These are phyloP conservation scores for Setomelanomma holmii DNA, from an alignment of 2,329 filamentous ascomycete genomes.

Conservation along the genomic window DNA sequence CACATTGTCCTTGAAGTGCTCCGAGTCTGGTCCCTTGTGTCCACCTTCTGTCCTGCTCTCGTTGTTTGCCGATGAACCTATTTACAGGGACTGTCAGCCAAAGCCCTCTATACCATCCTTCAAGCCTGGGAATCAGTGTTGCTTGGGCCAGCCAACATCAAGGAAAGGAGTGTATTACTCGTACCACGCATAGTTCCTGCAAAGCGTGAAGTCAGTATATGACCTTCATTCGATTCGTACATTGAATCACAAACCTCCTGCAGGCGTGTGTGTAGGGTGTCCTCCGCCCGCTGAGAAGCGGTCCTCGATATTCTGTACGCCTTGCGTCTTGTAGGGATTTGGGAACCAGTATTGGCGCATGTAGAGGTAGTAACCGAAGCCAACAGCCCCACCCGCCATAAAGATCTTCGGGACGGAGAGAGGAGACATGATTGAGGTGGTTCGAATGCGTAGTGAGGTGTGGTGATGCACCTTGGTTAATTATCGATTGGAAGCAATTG, in stretches of 20 bases:
- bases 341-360: slow-evolving; percentile 49
- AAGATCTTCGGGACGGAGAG: slow-evolving; percentile 47
- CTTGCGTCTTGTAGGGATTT: slow-evolving; percentile 47
- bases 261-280: slow-evolving; percentile 41
- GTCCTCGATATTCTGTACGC: slow-evolving; percentile 44
- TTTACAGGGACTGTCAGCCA: background rate
- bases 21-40: slow-evolving; percentile 36
- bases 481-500: background rate
- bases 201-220: too few relatives aligned
- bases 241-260: too few relatives aligned
- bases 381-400: slow-evolving; percentile 45
- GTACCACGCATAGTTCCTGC: slow-evolving; percentile 36
- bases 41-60: slow-evolving; percentile 32
- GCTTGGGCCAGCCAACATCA: too few relatives aligned
- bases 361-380: slow-evolving; percentile 46
- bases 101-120: too few relatives aligned
- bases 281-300: slow-evolving; percentile 43
- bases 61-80: slow-evolving; percentile 31
- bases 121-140: too few relatives aligned
- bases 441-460: too few relatives aligned
- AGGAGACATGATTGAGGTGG: slow-evolving; percentile 36
- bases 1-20: slow-evolving; percentile 35
- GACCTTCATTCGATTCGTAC: too few relatives aligned
- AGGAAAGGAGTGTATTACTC: slow-evolving; percentile 7
- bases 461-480: background rate